Base-by-base conservation (phyloP, 2,329 filamentous ascomycete species). In the Aspergillus sp. region DNA sequence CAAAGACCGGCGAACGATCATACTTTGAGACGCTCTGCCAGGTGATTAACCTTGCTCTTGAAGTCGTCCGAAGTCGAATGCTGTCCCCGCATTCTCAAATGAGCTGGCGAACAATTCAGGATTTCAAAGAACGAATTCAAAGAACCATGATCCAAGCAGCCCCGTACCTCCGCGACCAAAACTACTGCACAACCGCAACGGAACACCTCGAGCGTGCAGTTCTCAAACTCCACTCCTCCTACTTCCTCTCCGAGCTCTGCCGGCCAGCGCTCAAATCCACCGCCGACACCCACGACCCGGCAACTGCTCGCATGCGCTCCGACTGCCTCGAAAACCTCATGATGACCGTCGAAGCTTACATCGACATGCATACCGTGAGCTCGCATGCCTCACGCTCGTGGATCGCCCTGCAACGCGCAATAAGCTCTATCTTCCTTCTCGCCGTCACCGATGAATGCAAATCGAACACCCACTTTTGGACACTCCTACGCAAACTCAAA, bases 171-270 rank as follows among this genome's bases (percentile, higher is more conserved):
- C 83, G 85, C 59, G 85, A 87, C 60, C 81, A 50, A 56, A 80
- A 67, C 68, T 80, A 72, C 55, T 82, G 80, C 62, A 64, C 71
- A 3, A 73, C 66, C 2, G 62, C 75, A 3, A 79, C 74, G 3
- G 82, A 88, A 64, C 85, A 86, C 63, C 74, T 88, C 2, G 84
- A 89, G 70, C 83, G 87, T 63, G 84, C 86, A 73, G 85, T 84
- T 0, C 71, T 88, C 4, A 87, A 87, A 68, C 75, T 89, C 4
- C 86, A 89, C 69, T 83, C 84, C 22, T 87, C 85, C 7, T 89
- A 88, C 71, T 83, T 87, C 61, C 83, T 83, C 23, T 87, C 86
- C 4, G 86, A 88, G 73, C 82, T 88, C 34, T 88, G 84, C 69
- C 82, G 86, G 34, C 85, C 86, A 38, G 84, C 85, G 25, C 81